Evolutionary conservation across 768 basidiomycete species (phyloP).

Genomic region (Termitomyces sp.): DNA sequence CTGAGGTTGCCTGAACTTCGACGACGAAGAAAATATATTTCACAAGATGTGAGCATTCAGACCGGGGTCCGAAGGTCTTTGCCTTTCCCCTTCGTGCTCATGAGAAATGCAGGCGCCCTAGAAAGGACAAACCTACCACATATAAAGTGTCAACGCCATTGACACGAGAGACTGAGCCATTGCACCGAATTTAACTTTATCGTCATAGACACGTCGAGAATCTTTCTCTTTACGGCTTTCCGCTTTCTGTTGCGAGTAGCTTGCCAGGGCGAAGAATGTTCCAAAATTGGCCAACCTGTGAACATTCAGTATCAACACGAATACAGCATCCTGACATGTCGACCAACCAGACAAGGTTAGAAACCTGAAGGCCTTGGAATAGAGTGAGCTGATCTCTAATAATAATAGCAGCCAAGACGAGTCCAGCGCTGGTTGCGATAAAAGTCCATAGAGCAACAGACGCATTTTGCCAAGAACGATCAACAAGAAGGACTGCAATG

Average conservation of each 20-base stretch:
- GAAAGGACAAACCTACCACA: slow-evolving; percentile 22
- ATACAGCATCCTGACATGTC: background rate
- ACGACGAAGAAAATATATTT: slow-evolving; percentile 30
- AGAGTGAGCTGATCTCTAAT: slow-evolving; percentile 27
- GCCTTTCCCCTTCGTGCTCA: slow-evolving; percentile 21
- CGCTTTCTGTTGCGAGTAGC: slow-evolving; percentile 32
- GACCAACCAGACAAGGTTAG: slow-evolving; percentile 33
- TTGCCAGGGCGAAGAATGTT: slow-evolving; percentile 32
- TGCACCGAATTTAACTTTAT: slow-evolving; percentile 31
- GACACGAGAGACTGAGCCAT: slow-evolving; percentile 33
- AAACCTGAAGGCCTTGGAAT: slow-evolving; percentile 35
- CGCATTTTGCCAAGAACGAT: slow-evolving; percentile 35
- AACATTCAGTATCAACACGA: background rate
- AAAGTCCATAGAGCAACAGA: slow-evolving; percentile 38
- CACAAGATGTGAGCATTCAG: slow-evolving; percentile 23
- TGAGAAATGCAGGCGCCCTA: background rate
- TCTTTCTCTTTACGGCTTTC: slow-evolving; percentile 10
- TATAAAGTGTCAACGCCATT: slow-evolving; percentile 30
- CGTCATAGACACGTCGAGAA: slow-evolving; percentile 16
- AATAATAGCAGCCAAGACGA: slow-evolving; percentile 32
- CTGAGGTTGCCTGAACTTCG: slow-evolving; percentile 22
- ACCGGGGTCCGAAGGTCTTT: slow-evolving; percentile 19
- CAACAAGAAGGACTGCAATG: slow-evolving; percentile 29
- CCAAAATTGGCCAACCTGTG: slow-evolving; percentile 39
- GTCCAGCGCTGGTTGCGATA: slow-evolving; percentile 33